A percentile compares a stretch with the other conserved stretches of the same genome.
Conservation (phyloP, 2,329 filamentous ascomycete genomes). For the Ophiostoma ulmi region DNA sequence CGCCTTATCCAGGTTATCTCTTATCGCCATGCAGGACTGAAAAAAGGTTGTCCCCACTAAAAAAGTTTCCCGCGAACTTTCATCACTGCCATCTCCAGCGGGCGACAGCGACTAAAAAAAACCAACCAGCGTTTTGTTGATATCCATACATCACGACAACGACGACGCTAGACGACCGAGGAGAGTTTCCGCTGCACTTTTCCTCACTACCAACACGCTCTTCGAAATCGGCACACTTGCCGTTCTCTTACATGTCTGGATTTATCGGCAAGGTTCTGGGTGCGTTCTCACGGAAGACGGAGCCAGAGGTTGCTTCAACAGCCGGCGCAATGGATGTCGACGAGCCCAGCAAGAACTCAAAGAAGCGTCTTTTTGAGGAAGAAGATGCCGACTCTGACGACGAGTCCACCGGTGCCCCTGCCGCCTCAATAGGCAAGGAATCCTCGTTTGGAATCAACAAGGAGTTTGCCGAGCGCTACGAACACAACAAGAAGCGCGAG, state of each 20-base stretch:
- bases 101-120: background rate
- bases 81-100: background rate
- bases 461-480: conserved; percentile 82
- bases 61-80: conserved; percentile 18
- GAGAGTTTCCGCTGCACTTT: background rate
- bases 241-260: conserved; percentile 19
- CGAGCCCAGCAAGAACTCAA: conserved; percentile 28
- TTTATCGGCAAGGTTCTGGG: conserved; percentile 24
- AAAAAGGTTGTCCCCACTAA: conserved; percentile 21
- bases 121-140: background rate
- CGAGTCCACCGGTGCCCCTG: conserved; percentile 29
- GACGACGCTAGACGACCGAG: background rate
- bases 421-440: conserved; percentile 22
- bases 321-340: conserved; percentile 13
- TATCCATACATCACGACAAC: background rate
- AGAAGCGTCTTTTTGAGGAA: conserved; percentile 53
- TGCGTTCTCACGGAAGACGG: conserved; percentile 15
- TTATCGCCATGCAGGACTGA: conserved; percentile 3
- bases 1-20: conserved; percentile 16
- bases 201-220: background rate
- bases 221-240: background rate
- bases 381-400: conserved; percentile 41
- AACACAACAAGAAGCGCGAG: conserved; percentile 95
- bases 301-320: background rate
- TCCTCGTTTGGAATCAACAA: conserved; percentile 73